Conservation (phyloP, 192 early-diverging fungal species). For the Rhizoclosmatium sp. region DNA sequence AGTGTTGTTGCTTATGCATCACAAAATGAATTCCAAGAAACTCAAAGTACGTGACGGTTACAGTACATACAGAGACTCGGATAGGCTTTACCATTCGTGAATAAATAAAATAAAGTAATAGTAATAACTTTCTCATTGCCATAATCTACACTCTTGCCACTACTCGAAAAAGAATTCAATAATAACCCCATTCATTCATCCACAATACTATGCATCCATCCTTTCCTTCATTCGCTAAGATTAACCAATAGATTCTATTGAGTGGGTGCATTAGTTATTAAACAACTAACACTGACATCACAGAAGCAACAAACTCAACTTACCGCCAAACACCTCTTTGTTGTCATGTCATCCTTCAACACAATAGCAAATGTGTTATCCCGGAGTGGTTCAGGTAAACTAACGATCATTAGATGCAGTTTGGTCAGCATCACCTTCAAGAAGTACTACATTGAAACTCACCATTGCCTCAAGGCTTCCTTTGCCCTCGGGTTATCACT, state of each 20-base stretch:
- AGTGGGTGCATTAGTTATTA: neutral
- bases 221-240: slow-evolving; percentile 13
- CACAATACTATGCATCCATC: neutral
- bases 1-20: too few species aligned
- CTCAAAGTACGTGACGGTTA: too few species aligned
- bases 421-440: too few species aligned
- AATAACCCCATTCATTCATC: too few species aligned
- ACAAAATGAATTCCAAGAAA: too few species aligned
- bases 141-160: too few species aligned
- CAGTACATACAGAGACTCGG: too few species aligned
- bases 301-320: neutral
- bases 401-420: neutral
- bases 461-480: slow-evolving; percentile 88
- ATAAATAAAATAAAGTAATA: too few species aligned
- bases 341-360: slow-evolving; percentile 89
- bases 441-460: neutral
- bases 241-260: slow-evolving; percentile 30
- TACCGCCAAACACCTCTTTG: slow-evolving; percentile 79
- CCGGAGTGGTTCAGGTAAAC: slow-evolving; percentile 82
- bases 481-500: slow-evolving; percentile 92
- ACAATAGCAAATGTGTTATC: slow-evolving; percentile 86
- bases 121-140: too few species aligned
- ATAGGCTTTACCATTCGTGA: too few species aligned
- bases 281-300: neutral
- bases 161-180: too few species aligned